Percentiles rank a stretch among this genome's conserved stretches.
Conservation (phyloP, 2,329 filamentous ascomycete species). For the Aspergillus sp. region DNA sequence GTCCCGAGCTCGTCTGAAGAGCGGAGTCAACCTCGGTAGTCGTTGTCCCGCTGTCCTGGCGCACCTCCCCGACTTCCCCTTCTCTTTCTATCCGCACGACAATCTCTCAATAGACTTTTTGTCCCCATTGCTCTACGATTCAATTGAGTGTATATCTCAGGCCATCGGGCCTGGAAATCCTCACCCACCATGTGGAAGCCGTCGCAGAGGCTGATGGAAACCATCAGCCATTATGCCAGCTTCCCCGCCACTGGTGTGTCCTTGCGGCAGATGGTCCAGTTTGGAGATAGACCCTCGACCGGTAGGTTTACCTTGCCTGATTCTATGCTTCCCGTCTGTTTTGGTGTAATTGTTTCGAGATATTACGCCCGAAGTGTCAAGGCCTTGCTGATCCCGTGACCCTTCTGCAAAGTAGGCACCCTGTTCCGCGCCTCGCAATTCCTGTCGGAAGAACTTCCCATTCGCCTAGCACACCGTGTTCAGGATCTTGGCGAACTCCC, state of each 20-base stretch:
- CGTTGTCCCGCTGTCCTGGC: slow-evolving; percentile 14
- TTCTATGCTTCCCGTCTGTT: neutral
- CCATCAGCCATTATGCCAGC: slow-evolving; percentile 93
- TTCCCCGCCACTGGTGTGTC: slow-evolving; percentile 97
- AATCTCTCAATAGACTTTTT: slow-evolving; percentile 5
- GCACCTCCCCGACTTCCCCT: slow-evolving; percentile 6
- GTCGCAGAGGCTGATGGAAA: slow-evolving; percentile 87
- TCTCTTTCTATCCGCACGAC: slow-evolving; percentile 10
- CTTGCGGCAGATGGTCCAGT: slow-evolving; percentile 98
- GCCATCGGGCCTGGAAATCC: slow-evolving; percentile 29
- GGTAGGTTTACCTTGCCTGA: slow-evolving; percentile 53
- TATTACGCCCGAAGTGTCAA: slow-evolving; percentile 4
- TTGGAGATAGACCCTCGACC: slow-evolving; percentile 88
- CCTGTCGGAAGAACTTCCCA: slow-evolving; percentile 95
- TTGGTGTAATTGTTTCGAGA: neutral
- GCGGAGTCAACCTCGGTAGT: slow-evolving; percentile 32
- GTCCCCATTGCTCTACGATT: neutral
- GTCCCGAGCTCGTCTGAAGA: slow-evolving; percentile 7
- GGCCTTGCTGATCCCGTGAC: slow-evolving; percentile 16
- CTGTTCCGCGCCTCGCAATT: slow-evolving; percentile 98
- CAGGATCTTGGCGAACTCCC: slow-evolving; percentile 90
- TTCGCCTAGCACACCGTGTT: slow-evolving; percentile 92
- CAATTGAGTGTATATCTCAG: slow-evolving; percentile 14
- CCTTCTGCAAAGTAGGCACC: slow-evolving; percentile 61
- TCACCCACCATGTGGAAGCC: slow-evolving; percentile 78